phyloP scores from a whole-genome alignment of 257 asterid genomes.

The Przewalskia tangutica region DNA sequence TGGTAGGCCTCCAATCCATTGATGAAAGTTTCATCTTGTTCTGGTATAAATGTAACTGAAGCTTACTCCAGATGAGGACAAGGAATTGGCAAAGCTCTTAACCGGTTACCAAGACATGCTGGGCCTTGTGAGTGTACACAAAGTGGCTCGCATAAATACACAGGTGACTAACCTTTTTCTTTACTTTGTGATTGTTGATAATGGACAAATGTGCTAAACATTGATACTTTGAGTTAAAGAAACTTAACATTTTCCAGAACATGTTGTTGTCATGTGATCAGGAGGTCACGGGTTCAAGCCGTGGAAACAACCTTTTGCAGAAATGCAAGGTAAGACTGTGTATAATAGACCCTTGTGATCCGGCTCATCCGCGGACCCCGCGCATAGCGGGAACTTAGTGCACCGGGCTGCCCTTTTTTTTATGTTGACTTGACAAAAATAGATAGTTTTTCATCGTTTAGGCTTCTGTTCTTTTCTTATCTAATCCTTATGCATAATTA shows the following conservation, averaged over 20 bases:
- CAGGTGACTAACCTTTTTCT: conserved; percentile 37
- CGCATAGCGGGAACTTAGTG: too few species aligned
- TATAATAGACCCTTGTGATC: too few species aligned
- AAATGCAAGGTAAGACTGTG: too few species aligned
- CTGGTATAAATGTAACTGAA: not conserved
- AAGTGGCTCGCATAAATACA: conserved; percentile 83
- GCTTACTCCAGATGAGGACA: conserved; percentile 72
- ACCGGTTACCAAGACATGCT: conserved; percentile 96
- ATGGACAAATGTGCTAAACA: not conserved
- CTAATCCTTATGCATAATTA: not conserved
- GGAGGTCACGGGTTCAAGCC: too few species aligned
- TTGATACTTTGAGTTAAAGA: not conserved
- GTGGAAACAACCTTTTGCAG: too few species aligned
- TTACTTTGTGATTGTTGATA: not conserved
- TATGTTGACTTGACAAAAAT: too few species aligned
- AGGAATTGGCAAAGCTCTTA: conserved; percentile 86
- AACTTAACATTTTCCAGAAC: not conserved
- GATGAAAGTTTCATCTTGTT: not conserved
- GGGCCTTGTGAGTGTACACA: conserved; percentile 85
- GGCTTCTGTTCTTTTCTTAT: not conserved
- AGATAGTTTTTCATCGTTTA: not conserved
- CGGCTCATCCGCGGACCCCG: too few species aligned
- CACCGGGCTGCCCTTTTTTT: too few species aligned
- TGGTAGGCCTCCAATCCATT: conserved; percentile 27
- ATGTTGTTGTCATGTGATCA: not conserved